Conservation (phyloP, 148 eudicot species). For the Rheum nobile region DNA sequence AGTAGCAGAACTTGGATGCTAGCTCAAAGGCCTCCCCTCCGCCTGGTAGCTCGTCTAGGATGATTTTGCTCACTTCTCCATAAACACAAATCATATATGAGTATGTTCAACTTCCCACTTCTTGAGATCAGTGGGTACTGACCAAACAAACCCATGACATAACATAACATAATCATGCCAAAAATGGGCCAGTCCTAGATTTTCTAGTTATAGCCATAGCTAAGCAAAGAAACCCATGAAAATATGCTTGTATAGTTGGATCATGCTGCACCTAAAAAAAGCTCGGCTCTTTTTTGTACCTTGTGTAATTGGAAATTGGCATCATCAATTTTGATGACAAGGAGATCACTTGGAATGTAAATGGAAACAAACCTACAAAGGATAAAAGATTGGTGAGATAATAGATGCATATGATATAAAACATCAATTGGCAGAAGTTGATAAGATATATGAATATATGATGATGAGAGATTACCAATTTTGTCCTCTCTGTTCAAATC, state of each 20-base stretch:
- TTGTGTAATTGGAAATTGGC: constrained; percentile 77
- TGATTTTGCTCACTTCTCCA: constrained; percentile 38
- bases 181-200: not conserved
- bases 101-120: constrained; percentile 75
- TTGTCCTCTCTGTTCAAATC: constrained; percentile 89
- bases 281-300: too few species aligned
- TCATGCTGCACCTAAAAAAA: too few species aligned
- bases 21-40: constrained; percentile 81
- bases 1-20: constrained; percentile 93
- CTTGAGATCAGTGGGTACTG: constrained; percentile 81
- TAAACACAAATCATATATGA: constrained; percentile 66
- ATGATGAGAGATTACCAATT: constrained; percentile 49
- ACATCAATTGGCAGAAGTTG: not conserved
- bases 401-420: too few species aligned
- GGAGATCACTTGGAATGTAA: constrained; percentile 87
- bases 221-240: not conserved
- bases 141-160: too few species aligned
- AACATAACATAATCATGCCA: not conserved
- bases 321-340: constrained; percentile 76
- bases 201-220: not conserved
- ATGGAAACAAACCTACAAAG: constrained; percentile 71
- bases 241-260: too few species aligned
- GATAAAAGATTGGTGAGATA: too few species aligned
- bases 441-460: not conserved
- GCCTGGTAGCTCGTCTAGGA: constrained; percentile 72